phyloP scores from a whole-genome alignment of 257 asterid species.

The Solanum chiquidenum region DNA sequence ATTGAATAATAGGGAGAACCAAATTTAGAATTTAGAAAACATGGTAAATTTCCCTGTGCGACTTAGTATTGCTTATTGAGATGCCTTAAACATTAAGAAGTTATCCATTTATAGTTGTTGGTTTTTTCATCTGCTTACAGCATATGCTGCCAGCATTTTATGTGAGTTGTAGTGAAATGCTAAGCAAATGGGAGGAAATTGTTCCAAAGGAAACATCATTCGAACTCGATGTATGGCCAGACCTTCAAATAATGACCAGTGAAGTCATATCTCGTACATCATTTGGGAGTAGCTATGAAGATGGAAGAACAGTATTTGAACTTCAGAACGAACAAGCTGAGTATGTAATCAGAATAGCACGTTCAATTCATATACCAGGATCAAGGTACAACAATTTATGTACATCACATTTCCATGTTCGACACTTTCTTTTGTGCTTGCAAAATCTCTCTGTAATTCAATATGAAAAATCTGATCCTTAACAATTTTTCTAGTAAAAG shows the following conservation, averaged over 20 bases:
- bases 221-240: conserved; percentile 37
- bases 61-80: not conserved
- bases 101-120: not conserved
- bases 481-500: not conserved
- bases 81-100: not conserved
- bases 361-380: conserved; percentile 25
- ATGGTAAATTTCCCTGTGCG: not conserved
- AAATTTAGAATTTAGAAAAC: not conserved
- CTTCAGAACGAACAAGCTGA: conserved; percentile 29
- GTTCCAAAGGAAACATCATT: conserved; percentile 4
- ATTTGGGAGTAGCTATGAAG: conserved; percentile 41
- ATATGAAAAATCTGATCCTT: not conserved
- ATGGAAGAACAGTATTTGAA: conserved; percentile 34
- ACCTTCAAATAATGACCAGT: conserved; percentile 11
- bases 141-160: conserved; percentile 34
- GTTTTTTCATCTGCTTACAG: not conserved
- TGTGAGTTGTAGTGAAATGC: conserved; percentile 17
- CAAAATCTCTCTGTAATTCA: not conserved
- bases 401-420: not conserved
- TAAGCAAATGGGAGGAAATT: conserved; percentile 25
- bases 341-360: not conserved
- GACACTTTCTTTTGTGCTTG: not conserved
- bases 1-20: too few relatives aligned
- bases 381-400: conserved; percentile 14
- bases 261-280: conserved; percentile 39